Evolutionary conservation across 2,329 filamentous ascomycete species (phyloP).

Genomic region (Venturia carpophila): DNA sequence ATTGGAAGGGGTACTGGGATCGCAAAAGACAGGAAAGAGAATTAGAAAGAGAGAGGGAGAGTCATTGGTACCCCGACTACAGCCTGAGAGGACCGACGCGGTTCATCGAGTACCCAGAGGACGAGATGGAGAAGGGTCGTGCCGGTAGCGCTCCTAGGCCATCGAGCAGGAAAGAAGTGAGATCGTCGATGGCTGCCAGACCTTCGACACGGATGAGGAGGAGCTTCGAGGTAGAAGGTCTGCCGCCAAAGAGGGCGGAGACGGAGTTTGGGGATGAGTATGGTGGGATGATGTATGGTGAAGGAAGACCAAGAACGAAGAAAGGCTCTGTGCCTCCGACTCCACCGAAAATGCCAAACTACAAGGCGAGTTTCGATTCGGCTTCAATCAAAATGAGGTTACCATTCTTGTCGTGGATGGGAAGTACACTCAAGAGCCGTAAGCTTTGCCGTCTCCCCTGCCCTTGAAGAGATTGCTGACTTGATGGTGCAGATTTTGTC

Average conservation of each 20-base stretch:
- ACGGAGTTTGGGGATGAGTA: slow-evolving; percentile 8
- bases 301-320: background rate
- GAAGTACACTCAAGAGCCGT: slow-evolving; percentile 14
- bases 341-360: background rate
- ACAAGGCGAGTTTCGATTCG: slow-evolving; percentile 1
- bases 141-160: background rate
- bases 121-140: background rate
- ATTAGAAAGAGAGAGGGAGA: slow-evolving; percentile 12
- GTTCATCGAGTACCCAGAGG: slow-evolving; percentile 13
- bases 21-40: slow-evolving; percentile 13
- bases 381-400: background rate
- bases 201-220: slow-evolving; percentile 1
- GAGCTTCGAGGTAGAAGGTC: background rate
- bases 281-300: background rate
- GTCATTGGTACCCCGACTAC: slow-evolving; percentile 10
- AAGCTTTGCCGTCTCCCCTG: background rate
- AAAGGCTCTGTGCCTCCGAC: background rate
- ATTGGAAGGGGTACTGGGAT: slow-evolving; percentile 17
- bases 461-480: background rate
- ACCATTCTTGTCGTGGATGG: slow-evolving; percentile 16
- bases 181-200: background rate
- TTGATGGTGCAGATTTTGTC: slow-evolving; percentile 27
- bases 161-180: background rate
- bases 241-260: background rate
- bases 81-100: background rate